Conservation (phyloP, 257 asterid species). For the Solanum rostratum region DNA sequence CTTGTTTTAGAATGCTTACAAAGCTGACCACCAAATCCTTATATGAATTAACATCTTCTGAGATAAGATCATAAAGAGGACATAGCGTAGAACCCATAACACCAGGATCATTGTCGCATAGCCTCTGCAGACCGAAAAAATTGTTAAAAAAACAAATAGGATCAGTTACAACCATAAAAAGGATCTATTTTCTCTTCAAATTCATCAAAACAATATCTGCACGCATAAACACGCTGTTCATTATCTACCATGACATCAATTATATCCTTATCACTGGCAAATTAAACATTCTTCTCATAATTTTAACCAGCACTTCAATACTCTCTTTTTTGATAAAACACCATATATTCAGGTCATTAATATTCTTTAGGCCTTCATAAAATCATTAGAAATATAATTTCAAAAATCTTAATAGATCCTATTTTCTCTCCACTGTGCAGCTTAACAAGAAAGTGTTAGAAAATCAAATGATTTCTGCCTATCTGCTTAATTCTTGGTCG, state of each 20-base stretch:
- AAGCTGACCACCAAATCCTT: slow-evolving; percentile 85
- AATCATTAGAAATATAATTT: not conserved
- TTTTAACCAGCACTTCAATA: not conserved
- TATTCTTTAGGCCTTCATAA: not conserved
- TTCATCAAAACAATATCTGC: not conserved
- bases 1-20: slow-evolving; percentile 93
- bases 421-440: not conserved
- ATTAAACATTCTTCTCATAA: not conserved
- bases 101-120: slow-evolving; percentile 94
- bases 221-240: not conserved
- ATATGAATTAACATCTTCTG: slow-evolving; percentile 54
- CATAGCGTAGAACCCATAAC: slow-evolving; percentile 97
- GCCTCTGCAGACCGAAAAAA: slow-evolving; percentile 47
- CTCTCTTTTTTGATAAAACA: not conserved
- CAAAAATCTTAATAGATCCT: not conserved
- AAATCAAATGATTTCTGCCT: not conserved
- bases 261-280: not conserved
- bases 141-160: not conserved
- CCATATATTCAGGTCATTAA: not conserved
- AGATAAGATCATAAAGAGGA: slow-evolving; percentile 86
- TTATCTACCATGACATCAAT: not conserved
- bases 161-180: not conserved
- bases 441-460: not conserved
- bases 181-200: not conserved
- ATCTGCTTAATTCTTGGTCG: not conserved